Percentiles rank a stretch among this genome's conserved stretches.
These are phyloP conservation scores for Epichloe typhina DNA, from an alignment of 2,329 filamentous ascomycete species.

Conservation along the genomic window DNA sequence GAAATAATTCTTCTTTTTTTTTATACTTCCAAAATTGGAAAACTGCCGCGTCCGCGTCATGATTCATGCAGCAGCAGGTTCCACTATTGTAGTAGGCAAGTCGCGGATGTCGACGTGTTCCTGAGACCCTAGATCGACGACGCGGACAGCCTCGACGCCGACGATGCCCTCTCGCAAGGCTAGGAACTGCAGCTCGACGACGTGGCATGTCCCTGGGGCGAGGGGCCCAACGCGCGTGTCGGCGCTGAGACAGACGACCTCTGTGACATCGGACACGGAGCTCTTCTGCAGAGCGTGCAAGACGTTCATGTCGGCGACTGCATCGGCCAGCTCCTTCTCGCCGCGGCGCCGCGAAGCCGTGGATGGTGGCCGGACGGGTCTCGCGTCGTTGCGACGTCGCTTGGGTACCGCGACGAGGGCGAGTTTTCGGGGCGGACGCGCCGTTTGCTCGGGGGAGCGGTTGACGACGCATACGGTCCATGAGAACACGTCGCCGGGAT, in stretches of 20 bases:
- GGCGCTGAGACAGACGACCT: conserved; percentile 62
- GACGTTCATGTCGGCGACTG: conserved; percentile 58
- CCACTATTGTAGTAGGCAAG: conserved; percentile 54
- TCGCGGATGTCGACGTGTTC: conserved; percentile 69
- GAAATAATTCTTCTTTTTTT: too few relatives aligned
- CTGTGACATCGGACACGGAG: conserved; percentile 47
- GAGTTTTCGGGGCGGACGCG: conserved; percentile 46
- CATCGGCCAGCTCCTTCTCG: conserved; percentile 41
- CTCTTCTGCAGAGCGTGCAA: conserved; percentile 59
- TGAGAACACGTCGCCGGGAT: conserved; percentile 52
- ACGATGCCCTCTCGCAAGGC: conserved; percentile 54
- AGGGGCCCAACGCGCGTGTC: conserved; percentile 63
- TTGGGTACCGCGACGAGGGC: conserved; percentile 56
- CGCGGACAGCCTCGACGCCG: conserved; percentile 56
- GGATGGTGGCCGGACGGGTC: conserved; percentile 39
- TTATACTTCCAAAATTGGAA: neutral
- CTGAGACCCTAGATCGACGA: conserved; percentile 60
- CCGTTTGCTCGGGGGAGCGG: conserved; percentile 35
- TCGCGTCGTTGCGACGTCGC: conserved; percentile 44
- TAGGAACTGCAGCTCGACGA: conserved; percentile 59
- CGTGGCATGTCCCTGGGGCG: conserved; percentile 58
- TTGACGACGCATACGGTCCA: conserved; percentile 71
- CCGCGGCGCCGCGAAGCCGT: conserved; percentile 25
- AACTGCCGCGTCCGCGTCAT: neutral
- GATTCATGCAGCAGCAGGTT: conserved; percentile 14